Base-by-base conservation (phyloP, 1,284 basidiomycete species). In the Takashimella tepidaria region DNA sequence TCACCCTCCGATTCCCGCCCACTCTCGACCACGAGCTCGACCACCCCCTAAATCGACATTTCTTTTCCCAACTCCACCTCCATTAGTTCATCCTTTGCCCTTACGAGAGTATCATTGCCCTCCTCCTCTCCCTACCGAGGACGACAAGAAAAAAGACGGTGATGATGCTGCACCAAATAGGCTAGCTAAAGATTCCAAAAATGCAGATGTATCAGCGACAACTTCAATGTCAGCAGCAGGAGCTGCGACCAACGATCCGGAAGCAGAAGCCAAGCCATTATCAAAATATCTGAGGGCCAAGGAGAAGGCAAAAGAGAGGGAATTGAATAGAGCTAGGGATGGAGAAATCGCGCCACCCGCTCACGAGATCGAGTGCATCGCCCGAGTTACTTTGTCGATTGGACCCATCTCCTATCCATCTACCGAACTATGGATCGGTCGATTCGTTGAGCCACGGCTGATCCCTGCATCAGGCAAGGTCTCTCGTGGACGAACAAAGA, bases 321-420 rank as follows among this genome's bases (percentile, higher is more conserved):
- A 56, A 24, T 8, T 8, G 31, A 37, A 8, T 8, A 37, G 31
- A 37, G 31, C 31, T 8, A 37, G 16, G 16, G 31, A 37, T 16
- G n/a, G n/a, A n/a, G 63, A 67, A 5, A 48, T 50, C 13, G 59
- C 61, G 41, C 57, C 67, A 1, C 72, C 72, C 2, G 66, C 72
- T 1, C 72, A 74, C 47, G 70, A 74, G 56, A 70, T 69, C 20
- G 69, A 72, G 50, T 72, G 72, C 57, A 67, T 74, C 40, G 62
- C 66, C 0, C 55, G 72, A 10, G 64, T 67, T 2, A 71, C 64
- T 3, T 50, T 74, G 8, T 54, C 66, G 10, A 57, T 74, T 12
- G 72, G 72, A 23, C 67, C 70, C 1, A 63, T 74, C 25, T 64
- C 63, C 11, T 74, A 63, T 48, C 68, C 67, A 4, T 65, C 62